Conservation (phyloP, 129 eudicot genomes). For the Silybum marianum region DNA sequence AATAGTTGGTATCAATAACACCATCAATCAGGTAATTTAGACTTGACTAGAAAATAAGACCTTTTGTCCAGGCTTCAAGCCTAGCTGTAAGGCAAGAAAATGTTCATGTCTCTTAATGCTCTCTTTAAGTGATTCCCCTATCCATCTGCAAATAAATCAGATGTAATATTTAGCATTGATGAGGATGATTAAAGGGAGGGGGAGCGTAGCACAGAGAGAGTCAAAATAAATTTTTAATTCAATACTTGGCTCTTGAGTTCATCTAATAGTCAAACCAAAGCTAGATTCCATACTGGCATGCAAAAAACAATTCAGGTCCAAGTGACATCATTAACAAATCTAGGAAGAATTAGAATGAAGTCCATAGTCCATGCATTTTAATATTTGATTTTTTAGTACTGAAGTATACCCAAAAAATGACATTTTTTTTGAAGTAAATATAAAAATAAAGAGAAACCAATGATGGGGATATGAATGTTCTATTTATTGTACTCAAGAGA, state of each 20-base stretch:
- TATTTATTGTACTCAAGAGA: not conserved
- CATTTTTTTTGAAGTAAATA: not conserved
- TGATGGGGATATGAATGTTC: not conserved
- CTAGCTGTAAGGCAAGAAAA: conserved; percentile 91
- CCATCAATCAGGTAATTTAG: not conserved
- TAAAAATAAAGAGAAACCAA: not conserved
- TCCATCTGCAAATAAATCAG: conserved; percentile 59
- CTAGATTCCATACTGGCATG: not conserved
- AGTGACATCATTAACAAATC: not conserved
- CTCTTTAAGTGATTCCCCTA: conserved; percentile 88
- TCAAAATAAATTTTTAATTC: not conserved
- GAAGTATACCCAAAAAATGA: not conserved
- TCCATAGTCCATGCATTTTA: not conserved
- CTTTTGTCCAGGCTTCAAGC: conserved; percentile 89
- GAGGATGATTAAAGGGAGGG: not conserved
- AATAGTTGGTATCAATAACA: conserved; percentile 9
- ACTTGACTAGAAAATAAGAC: conserved; percentile 29
- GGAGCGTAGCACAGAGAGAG: too few species aligned
- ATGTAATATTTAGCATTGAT: conserved; percentile 1
- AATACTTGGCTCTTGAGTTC: not conserved
- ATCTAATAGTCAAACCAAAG: not conserved
- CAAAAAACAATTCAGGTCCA: not conserved
- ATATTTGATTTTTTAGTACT: not conserved
- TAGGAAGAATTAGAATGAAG: not conserved
- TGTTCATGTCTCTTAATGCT: conserved; percentile 97